These are phyloP conservation scores for Pyronema domesticum DNA, from an alignment of 495 filamentous ascomycete species.

Conservation along the genomic window DNA sequence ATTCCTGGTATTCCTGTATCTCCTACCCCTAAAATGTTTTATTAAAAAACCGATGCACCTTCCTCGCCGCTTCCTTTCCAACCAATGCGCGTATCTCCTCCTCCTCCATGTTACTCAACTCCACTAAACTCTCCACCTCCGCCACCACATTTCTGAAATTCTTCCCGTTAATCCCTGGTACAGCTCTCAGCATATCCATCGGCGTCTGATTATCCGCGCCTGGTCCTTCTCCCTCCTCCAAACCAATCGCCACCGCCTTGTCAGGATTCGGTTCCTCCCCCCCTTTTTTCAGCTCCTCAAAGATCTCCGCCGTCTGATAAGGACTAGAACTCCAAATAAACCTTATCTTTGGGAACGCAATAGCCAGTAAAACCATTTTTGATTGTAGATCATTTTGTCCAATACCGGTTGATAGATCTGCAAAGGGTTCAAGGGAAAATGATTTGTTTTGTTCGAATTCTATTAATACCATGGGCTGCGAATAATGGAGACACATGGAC, in stretches of 20 bases:
- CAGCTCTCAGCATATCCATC: conserved; percentile 65
- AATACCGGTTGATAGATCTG: conserved; percentile 17
- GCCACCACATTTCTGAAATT: conserved; percentile 51
- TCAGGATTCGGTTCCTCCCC: conserved; percentile 81
- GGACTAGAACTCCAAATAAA: conserved; percentile 89
- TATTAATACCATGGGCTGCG: conserved; percentile 75
- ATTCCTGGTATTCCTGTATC: no score
- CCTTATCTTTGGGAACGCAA: conserved; percentile 74
- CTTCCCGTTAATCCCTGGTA: conserved; percentile 73
- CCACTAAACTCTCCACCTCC: conserved; percentile 56
- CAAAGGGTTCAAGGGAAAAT: conserved; percentile 60
- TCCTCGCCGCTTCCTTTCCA: conserved; percentile 60
- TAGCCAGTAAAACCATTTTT: conserved; percentile 78
- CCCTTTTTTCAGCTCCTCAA: conserved; percentile 76
- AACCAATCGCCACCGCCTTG: conserved; percentile 61
- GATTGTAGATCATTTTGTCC: conserved; percentile 45
- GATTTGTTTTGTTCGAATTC: conserved; percentile 96
- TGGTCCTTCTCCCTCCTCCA: conserved; percentile 41
- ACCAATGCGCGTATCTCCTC: conserved; percentile 54
- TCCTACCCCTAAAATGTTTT: conserved; percentile 36
- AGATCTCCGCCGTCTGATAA: conserved; percentile 95
- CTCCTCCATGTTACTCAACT: conserved; percentile 71
- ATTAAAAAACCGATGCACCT: conserved; percentile 70
- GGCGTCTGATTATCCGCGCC: conserved; percentile 14
- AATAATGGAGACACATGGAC: conserved; percentile 86